phyloP scores from a whole-genome alignment of 1,284 basidiomycete genomes.

The Ustilago loliicola region DNA sequence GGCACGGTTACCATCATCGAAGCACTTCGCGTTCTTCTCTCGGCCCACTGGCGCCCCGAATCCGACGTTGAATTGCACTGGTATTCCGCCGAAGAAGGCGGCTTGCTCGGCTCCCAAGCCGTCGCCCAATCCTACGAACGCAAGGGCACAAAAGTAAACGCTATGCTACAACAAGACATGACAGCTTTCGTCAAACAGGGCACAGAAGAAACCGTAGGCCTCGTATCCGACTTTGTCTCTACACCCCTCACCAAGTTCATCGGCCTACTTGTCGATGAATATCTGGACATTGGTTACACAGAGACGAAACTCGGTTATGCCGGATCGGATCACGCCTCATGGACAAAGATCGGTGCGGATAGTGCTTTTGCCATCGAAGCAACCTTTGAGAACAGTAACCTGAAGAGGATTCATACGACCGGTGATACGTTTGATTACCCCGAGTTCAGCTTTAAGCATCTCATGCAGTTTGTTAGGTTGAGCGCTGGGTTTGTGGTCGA shows the following conservation, averaged over 20 bases:
- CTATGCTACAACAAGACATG: slow-evolving; percentile 78
- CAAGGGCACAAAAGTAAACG: slow-evolving; percentile 77
- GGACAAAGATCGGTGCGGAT: slow-evolving; percentile 70
- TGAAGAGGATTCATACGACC: slow-evolving; percentile 59
- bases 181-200: slow-evolving; percentile 91
- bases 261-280: slow-evolving; percentile 78
- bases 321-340: slow-evolving; percentile 80
- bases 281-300: slow-evolving; percentile 73
- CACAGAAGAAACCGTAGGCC: slow-evolving; percentile 86
- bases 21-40: slow-evolving; percentile 84
- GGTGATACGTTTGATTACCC: slow-evolving; percentile 52
- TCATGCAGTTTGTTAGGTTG: slow-evolving; percentile 64
- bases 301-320: slow-evolving; percentile 87
- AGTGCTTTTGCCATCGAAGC: slow-evolving; percentile 69
- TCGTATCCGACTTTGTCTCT: slow-evolving; percentile 90
- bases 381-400: slow-evolving; percentile 62
- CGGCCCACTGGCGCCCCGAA: slow-evolving; percentile 81
- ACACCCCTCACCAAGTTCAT: slow-evolving; percentile 80
- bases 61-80: slow-evolving; percentile 91
- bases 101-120: slow-evolving; percentile 93
- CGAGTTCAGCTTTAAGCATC: slow-evolving; percentile 64
- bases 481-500: slow-evolving; percentile 64
- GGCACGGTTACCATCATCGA: slow-evolving; percentile 93
- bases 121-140: slow-evolving; percentile 83
- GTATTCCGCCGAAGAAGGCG: slow-evolving; percentile 93